Conservation (phyloP, 1,139 yeast species). For the Sugiyamaella pinicola region DNA sequence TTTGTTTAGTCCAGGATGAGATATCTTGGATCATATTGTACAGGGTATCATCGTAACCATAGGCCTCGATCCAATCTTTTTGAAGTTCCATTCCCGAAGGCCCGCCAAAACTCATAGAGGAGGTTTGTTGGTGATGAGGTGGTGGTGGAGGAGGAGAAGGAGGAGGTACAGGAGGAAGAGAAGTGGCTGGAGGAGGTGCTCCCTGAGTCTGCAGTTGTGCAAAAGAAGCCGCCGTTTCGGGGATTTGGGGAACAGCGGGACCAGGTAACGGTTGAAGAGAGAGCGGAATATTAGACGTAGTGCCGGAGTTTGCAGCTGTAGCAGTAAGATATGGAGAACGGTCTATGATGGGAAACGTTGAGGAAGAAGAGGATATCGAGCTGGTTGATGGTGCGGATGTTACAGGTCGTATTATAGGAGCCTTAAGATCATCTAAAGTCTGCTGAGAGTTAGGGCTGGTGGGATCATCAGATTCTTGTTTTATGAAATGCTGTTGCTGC, state of each 20-base stretch:
- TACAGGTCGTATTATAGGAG: background rate
- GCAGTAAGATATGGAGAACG: slow-evolving; percentile 14
- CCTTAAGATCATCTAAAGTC: background rate
- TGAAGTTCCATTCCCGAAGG: slow-evolving; percentile 19
- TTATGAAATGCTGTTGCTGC: slow-evolving; percentile 16
- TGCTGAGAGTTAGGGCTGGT: background rate
- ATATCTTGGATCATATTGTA: slow-evolving; percentile 62
- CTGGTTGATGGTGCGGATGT: slow-evolving; percentile 7
- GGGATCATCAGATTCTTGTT: slow-evolving; percentile 9
- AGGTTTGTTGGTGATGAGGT: background rate
- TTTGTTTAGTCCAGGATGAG: slow-evolving; percentile 54
- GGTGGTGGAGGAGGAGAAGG: background rate
- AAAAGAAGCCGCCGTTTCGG: slow-evolving; percentile 18
- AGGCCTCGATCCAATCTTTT: slow-evolving; percentile 42
- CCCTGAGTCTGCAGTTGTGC: slow-evolving; percentile 11
- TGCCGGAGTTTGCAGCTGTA: no score
- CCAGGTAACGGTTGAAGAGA: background rate
- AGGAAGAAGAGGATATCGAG: slow-evolving; percentile 4
- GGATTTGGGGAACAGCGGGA: slow-evolving; percentile 5
- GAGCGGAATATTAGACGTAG: background rate
- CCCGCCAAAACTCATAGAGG: slow-evolving; percentile 24
- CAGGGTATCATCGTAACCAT: slow-evolving; percentile 51
- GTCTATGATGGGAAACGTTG: slow-evolving; percentile 15
- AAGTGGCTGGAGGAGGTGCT: slow-evolving; percentile 1
- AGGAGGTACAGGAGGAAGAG: background rate